phyloP scores from a whole-genome alignment of 257 asterid species.

The Scutellaria minor region DNA sequence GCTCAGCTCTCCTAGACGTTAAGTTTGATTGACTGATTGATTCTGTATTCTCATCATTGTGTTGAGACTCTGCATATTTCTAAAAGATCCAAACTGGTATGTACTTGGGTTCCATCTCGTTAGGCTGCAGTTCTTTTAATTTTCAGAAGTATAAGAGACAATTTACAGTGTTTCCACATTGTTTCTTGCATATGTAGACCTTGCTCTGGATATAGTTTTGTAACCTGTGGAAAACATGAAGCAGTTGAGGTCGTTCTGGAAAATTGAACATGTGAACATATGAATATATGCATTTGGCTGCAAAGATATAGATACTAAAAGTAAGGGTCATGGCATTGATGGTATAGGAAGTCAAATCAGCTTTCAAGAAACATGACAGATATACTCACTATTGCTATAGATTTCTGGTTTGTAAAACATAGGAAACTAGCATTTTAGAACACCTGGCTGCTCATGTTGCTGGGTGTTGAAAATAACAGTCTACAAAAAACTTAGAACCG shows the following conservation, averaged over 20 bases:
- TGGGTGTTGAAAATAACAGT: neutral
- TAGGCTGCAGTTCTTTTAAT: neutral
- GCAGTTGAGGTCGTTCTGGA: neutral
- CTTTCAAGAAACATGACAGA: neutral
- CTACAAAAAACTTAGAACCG: neutral
- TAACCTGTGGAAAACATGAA: neutral
- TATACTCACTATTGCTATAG: neutral
- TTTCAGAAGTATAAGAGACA: neutral
- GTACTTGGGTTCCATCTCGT: neutral
- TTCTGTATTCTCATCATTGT: slow-evolving; percentile 1
- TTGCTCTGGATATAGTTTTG: neutral
- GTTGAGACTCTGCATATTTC: neutral
- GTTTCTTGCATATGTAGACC: slow-evolving; percentile 12
- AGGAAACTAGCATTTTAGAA: neutral
- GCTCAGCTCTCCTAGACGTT: slow-evolving; percentile 25
- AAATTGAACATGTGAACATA: neutral
- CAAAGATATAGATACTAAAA: neutral
- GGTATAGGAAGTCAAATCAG: neutral
- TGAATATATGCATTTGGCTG: neutral
- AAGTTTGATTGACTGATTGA: neutral
- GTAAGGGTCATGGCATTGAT: slow-evolving; percentile 7
- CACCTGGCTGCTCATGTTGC: neutral
- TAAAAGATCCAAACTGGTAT: slow-evolving; percentile 5
- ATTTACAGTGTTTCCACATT: neutral
- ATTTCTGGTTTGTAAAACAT: neutral